Percentiles rank a stretch among this genome's conserved stretches.
Evolutionary conservation across 306 rosid species (phyloP).

Genomic region (Chamaecrista fasciculata): DNA sequence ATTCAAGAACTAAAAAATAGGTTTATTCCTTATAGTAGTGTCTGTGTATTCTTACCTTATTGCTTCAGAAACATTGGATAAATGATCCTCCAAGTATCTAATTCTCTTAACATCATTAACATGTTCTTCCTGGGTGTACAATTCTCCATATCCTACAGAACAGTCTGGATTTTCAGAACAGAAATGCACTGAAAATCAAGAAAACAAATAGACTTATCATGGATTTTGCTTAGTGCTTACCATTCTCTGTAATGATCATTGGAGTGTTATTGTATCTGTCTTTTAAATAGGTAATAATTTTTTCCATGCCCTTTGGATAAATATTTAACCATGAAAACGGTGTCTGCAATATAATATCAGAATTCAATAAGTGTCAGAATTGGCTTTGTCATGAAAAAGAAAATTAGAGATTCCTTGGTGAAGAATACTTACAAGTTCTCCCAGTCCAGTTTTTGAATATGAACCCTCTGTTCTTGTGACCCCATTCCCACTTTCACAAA

Average conservation of each 20-base stretch:
- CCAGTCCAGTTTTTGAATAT: constrained; percentile 25
- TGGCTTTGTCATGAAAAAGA: not conserved
- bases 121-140: constrained; percentile 8
- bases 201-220: too few relatives aligned
- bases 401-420: too few relatives aligned
- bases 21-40: too few relatives aligned
- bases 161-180: not conserved
- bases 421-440: constrained; percentile 33
- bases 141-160: constrained; percentile 19
- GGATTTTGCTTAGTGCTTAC: constrained; percentile 37
- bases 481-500: constrained; percentile 48
- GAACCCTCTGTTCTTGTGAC: constrained; percentile 52
- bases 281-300: constrained; percentile 42
- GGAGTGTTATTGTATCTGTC: constrained; percentile 58
- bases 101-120: constrained; percentile 27
- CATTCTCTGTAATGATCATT: constrained; percentile 63
- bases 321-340: constrained; percentile 41
- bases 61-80: too few relatives aligned
- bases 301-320: constrained; percentile 58
- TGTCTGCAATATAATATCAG: constrained; percentile 32
- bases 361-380: not conserved
- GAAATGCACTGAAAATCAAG: constrained; percentile 1
- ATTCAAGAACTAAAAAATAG: too few relatives aligned
- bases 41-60: constrained; percentile 35
- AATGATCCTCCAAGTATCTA: constrained; percentile 23